Evolutionary conservation across 1,139 yeast species (phyloP), one percentile per base, ranked within the genome.

Genomic region (Hansenula lynferdii): DNA sequence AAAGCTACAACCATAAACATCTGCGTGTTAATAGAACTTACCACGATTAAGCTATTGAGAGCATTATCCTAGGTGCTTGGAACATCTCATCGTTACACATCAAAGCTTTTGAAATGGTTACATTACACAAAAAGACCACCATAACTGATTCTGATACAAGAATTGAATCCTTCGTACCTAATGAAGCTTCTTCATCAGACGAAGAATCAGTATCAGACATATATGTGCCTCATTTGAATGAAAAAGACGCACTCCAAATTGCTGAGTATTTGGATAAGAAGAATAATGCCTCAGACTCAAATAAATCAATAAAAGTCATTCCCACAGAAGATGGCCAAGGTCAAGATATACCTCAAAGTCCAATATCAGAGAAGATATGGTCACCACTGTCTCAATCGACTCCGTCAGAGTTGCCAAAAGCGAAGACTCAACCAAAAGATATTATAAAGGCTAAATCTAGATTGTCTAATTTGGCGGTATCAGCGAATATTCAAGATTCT

Each of bases 321-420:
- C n/a, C n/a, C n/a, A n/a, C n/a, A n/a, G n/a, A n/a, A n/a, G n/a
- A n/a, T n/a, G n/a, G n/a, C n/a, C n/a, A n/a, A n/a, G n/a, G n/a
- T n/a, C n/a, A n/a, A n/a, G n/a, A 30, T 20, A 16, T 25, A 8
- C 23, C 5, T 17, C 34, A 17, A 17, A 31, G 34, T 22, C 51
- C 53, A 8, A 30, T 37, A 10, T n/a, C 32, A 11, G 53, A 42
- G 7, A 51, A 45, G 27, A 42, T 26, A 1, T 48, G 51, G 56
- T 37, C 32, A 3, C 55, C 56, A 10, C 38, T 51, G 36, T 50
- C 47, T 6, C 49, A 50, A 18, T 50, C 55, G 0, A 51, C 56
- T 4, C 55, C 56, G 2, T 33, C 48, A 34, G 49, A 42, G 9
- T 25, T 28, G 1, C 14, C 30, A n/a, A 34, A 41, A 3, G 42